These are phyloP conservation scores for Lavandula angustifolia DNA, from an alignment of 257 asterid species.

Conservation along the genomic window DNA sequence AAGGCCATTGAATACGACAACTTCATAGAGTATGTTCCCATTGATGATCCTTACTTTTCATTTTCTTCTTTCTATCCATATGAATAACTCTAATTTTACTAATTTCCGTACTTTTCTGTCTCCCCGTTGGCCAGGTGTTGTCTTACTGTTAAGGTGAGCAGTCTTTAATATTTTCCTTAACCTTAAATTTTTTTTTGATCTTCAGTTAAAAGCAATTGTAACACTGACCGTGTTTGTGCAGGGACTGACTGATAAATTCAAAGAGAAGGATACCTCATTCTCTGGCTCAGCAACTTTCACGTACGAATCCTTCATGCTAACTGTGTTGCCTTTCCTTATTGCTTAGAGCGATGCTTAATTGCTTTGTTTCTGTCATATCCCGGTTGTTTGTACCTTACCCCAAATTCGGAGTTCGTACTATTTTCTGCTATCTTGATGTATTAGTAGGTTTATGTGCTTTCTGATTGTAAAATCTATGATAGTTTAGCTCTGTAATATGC, in stretches of 20 bases:
- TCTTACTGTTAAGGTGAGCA: constrained; percentile 87
- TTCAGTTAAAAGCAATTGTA: background rate
- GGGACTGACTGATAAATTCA: constrained; percentile 96
- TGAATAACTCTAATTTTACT: constrained; percentile 1
- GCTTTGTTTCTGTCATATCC: constrained; percentile 5
- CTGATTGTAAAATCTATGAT: constrained; percentile 26
- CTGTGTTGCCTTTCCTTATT: constrained; percentile 80
- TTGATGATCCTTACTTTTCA: background rate
- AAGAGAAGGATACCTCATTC: constrained; percentile 77
- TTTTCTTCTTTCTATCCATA: background rate
- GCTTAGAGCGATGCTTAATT: constrained; percentile 42
- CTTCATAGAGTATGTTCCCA: constrained; percentile 78
- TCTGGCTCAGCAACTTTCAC: constrained; percentile 81
- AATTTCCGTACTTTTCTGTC: constrained; percentile 13
- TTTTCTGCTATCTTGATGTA: background rate
- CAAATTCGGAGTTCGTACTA: too few relatives aligned
- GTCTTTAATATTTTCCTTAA: background rate
- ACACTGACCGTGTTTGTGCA: constrained; percentile 36
- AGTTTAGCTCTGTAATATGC: constrained; percentile 12
- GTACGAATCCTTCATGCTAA: constrained; percentile 83
- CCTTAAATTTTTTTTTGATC: background rate
- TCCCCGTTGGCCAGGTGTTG: constrained; percentile 70
- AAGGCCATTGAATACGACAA: constrained; percentile 92
- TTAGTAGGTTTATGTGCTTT: background rate
- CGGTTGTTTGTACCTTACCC: background rate